These are phyloP conservation scores for Psidium friedrichsthalianum DNA, from an alignment of 345 rosid species.

Conservation along the genomic window DNA sequence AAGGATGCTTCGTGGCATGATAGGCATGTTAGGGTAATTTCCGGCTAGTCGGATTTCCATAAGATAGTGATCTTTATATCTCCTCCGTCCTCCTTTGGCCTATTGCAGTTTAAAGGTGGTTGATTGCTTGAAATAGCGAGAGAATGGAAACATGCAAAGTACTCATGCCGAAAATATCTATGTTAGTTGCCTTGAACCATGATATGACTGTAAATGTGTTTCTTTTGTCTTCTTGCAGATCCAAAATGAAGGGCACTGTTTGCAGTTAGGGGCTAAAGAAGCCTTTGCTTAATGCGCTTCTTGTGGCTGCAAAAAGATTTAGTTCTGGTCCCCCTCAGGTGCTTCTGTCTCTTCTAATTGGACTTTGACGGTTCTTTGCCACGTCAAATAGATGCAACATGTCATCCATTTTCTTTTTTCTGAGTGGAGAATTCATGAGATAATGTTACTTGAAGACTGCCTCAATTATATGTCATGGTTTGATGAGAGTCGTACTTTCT, in stretches of 20 bases:
- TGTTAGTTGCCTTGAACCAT: not conserved
- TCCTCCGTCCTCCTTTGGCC: not conserved
- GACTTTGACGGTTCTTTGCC: not conserved
- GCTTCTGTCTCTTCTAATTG: conserved; percentile 8
- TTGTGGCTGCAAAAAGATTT: conserved; percentile 73
- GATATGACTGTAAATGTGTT: not conserved
- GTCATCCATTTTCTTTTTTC: not conserved
- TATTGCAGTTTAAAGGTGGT: not conserved
- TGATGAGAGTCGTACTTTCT: conserved; percentile 1
- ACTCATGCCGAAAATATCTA: not conserved
- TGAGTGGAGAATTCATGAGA: not conserved
- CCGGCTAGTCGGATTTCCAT: not conserved
- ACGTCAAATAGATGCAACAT: not conserved
- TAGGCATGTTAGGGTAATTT: not conserved
- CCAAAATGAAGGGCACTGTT: conserved; percentile 71
- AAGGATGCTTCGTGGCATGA: not conserved
- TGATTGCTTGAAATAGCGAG: not conserved
- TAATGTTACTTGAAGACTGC: not conserved
- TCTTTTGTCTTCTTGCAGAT: conserved; percentile 32
- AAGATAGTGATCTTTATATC: not conserved
- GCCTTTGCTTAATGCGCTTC: conserved; percentile 75
- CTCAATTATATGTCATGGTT: not conserved
- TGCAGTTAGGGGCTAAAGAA: conserved; percentile 60
- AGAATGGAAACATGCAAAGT: not conserved
- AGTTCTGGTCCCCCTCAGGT: conserved; percentile 95